Evolutionary conservation across 2,329 filamentous ascomycete genomes (phyloP), one percentile per base, ranked within the genome.

Genomic region (Diaporthe velutina): DNA sequence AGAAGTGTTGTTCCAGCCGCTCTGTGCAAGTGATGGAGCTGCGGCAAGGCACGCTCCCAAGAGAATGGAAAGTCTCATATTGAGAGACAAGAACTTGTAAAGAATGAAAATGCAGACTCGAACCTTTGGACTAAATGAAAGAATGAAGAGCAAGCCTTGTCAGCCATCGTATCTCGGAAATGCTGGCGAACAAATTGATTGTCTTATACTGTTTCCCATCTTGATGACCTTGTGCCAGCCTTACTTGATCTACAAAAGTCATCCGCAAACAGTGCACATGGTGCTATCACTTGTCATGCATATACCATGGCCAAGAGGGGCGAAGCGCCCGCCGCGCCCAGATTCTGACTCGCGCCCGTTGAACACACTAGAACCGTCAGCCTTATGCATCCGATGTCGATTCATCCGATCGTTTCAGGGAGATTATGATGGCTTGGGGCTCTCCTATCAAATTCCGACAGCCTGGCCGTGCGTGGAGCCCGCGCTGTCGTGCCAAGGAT

Each of bases 1-100:
- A 33, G 61, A 67, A 50, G 61, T 67, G 2, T 50, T 67, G 28
- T 67, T 67, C 61, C 42, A 50, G 42, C 61, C 61, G 42, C 61
- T 67, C 61, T 67, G 61, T 22, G 61, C 61, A 38, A 67, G 30
- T 28, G 61, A 52, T 15, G 61, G 42, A 1, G 61, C 45, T 50
- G 61, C 30, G 42, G 45, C 61, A 4, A 67, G 22, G 42, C 61
- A 67, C 10, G 42, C 61, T 25, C 30, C 61, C 13, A 67, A 67
- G 30, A 67, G 61, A 67, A 67, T 38, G 61, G 61, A 67, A 67
- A 67, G 42, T 50, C 42, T 67, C 61, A 67, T 67, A 10, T 50
- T 52, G 61, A 25, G 42, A 52, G 61, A 52, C 28, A 67, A 33
- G 10, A 67, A 17, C 1, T 35, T 19, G 8, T 9, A 50, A 67